These are phyloP conservation scores for Corchorus capsularis DNA, from an alignment of 345 rosid species.

Conservation along the genomic window DNA sequence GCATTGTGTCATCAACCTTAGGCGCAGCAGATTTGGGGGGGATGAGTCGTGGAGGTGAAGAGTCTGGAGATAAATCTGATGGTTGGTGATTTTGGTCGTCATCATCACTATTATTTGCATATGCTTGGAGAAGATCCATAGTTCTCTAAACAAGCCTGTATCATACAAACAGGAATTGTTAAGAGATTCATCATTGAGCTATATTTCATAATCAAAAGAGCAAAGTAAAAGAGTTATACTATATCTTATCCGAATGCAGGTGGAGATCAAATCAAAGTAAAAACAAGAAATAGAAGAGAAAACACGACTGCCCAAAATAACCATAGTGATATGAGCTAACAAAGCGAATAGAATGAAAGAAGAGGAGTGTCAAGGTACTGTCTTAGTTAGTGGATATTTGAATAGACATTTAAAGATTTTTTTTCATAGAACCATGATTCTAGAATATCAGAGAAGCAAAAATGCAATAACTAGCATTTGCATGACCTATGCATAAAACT, in stretches of 20 bases:
- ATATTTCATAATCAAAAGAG: not conserved
- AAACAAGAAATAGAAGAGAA: not conserved
- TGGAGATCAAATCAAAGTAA: not conserved
- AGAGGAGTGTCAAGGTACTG: not conserved
- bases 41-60: constrained; percentile 79
- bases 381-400: not conserved
- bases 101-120: constrained; percentile 42
- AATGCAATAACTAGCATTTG: not conserved
- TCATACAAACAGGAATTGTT: constrained; percentile 1
- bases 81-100: constrained; percentile 33
- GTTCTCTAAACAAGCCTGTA: constrained; percentile 1
- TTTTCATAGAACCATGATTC: not conserved
- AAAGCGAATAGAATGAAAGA: not conserved
- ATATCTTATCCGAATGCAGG: not conserved
- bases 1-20: constrained; percentile 83
- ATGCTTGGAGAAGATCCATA: constrained; percentile 62
- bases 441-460: not conserved
- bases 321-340: not conserved
- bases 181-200: not conserved
- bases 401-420: not conserved
- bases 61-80: constrained; percentile 54
- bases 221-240: not conserved
- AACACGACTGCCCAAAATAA: not conserved
- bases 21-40: constrained; percentile 86
- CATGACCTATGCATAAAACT: not conserved